Evolutionary conservation across 306 rosid genomes (phyloP).

Genomic region (Amphicarpaea edgeworthii): DNA sequence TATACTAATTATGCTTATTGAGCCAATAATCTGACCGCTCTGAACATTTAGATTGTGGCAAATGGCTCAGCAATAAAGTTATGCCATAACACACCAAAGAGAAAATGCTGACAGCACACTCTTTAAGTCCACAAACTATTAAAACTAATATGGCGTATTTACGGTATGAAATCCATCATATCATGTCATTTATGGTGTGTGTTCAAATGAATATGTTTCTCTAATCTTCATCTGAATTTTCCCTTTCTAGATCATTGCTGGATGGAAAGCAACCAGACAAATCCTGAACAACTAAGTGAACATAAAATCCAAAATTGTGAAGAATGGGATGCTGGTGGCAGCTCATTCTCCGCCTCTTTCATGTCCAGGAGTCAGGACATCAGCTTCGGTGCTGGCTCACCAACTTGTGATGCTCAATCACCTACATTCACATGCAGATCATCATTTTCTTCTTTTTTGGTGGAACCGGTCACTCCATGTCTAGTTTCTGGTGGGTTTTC

Average conservation of each 20-base stretch:
- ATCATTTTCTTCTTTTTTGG: slow-evolving; percentile 71
- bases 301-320: slow-evolving; percentile 43
- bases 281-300: slow-evolving; percentile 51
- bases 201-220: neutral
- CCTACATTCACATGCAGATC: slow-evolving; percentile 82
- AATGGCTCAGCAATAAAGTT: slow-evolving; percentile 8
- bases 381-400: slow-evolving; percentile 77
- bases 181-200: slow-evolving; percentile 3
- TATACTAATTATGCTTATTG: slow-evolving; percentile 14
- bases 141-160: slow-evolving; percentile 21
- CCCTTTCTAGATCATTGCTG: slow-evolving; percentile 73
- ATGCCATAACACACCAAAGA: neutral
- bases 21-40: neutral
- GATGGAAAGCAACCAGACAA: slow-evolving; percentile 61
- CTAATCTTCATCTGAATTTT: slow-evolving; percentile 30
- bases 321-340: slow-evolving; percentile 55
- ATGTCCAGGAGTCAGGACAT: slow-evolving; percentile 82
- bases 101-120: neutral
- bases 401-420: slow-evolving; percentile 64
- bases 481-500: slow-evolving; percentile 70
- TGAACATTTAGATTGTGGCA: neutral
- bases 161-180: slow-evolving; percentile 11
- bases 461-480: slow-evolving; percentile 68
- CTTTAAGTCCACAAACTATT: neutral
- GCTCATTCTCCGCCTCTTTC: slow-evolving; percentile 69